These are phyloP conservation scores for Testicularia cyperi DNA, from an alignment of 1,284 basidiomycete species.

Conservation along the genomic window DNA sequence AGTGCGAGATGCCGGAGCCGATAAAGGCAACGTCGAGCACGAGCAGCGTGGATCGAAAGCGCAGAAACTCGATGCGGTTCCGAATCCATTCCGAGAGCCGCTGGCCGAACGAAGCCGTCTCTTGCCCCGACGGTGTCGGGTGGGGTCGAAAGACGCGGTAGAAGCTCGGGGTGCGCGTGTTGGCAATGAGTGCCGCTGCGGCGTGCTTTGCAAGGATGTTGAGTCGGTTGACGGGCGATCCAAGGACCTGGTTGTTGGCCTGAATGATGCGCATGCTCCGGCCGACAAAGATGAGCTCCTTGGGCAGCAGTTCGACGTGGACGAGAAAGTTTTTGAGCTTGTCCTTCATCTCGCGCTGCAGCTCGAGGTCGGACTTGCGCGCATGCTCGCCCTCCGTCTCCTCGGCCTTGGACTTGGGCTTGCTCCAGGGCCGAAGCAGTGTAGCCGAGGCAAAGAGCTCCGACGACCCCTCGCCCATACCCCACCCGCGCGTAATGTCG, in stretches of 20 bases:
- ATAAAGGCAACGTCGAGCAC: conserved; percentile 44
- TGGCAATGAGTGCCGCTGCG: conserved; percentile 38
- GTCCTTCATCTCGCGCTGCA: conserved; percentile 44
- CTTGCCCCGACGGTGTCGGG: background rate
- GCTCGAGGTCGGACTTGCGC: conserved; percentile 32
- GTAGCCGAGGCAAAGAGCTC: conserved; percentile 53
- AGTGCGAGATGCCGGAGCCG: conserved; percentile 24
- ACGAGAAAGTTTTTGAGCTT: conserved; percentile 48
- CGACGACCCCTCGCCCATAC: conserved; percentile 45
- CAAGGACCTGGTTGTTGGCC: conserved; percentile 51
- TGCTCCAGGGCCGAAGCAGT: conserved; percentile 48
- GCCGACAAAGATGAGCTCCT: conserved; percentile 52
- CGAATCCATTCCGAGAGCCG: conserved; percentile 32
- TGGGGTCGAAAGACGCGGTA: conserved; percentile 39
- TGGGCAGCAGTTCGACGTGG: conserved; percentile 50
- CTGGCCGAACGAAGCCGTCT: conserved; percentile 1
- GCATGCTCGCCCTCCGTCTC: conserved; percentile 9
- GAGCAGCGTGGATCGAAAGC: conserved; percentile 42
- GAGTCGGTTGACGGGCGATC: conserved; percentile 54
- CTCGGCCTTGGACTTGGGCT: conserved; percentile 28
- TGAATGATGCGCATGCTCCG: conserved; percentile 52
- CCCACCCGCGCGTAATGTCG: conserved; percentile 44
- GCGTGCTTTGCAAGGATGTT: conserved; percentile 56
- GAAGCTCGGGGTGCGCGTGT: conserved; percentile 22
- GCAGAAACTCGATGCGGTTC: conserved; percentile 37